Evolutionary conservation across 768 basidiomycete genomes (phyloP).

Genomic region (Mycena kentingensis): DNA sequence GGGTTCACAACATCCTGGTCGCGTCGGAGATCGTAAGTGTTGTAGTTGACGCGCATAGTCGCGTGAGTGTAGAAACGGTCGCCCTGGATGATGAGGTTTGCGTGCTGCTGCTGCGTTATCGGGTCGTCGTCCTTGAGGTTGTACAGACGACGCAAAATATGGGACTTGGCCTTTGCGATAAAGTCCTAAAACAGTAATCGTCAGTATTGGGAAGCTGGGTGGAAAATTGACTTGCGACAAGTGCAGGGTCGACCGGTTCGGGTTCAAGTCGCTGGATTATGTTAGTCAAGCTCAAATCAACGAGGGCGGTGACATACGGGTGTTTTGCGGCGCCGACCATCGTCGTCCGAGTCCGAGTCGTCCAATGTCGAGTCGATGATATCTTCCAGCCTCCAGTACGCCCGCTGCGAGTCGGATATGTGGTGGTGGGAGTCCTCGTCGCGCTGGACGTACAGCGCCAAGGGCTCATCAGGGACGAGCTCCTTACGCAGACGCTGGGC

Average conservation of each 20-base stretch:
- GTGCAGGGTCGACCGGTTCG: neutral
- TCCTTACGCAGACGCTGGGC: neutral
- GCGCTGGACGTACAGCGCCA: neutral
- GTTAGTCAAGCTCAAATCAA: neutral
- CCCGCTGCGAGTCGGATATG: neutral
- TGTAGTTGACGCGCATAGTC: conserved; percentile 40
- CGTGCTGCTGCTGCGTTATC: neutral
- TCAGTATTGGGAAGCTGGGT: neutral
- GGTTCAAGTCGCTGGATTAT: neutral
- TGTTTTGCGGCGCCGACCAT: neutral
- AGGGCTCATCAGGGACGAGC: neutral
- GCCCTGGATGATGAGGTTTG: conserved; percentile 10
- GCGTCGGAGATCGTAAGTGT: neutral
- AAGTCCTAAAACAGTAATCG: neutral
- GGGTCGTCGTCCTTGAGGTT: neutral
- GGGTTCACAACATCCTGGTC: neutral
- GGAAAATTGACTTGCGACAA: neutral
- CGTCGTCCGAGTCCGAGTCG: neutral
- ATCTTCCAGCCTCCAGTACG: neutral
- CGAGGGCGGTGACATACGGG: neutral
- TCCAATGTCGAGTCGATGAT: neutral
- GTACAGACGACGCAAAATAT: neutral
- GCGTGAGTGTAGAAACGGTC: conserved; percentile 30
- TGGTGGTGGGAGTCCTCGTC: neutral
- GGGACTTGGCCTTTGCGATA: neutral